Evolutionary conservation across 768 basidiomycete species (phyloP).

Genomic region (Mycena indigotica): DNA sequence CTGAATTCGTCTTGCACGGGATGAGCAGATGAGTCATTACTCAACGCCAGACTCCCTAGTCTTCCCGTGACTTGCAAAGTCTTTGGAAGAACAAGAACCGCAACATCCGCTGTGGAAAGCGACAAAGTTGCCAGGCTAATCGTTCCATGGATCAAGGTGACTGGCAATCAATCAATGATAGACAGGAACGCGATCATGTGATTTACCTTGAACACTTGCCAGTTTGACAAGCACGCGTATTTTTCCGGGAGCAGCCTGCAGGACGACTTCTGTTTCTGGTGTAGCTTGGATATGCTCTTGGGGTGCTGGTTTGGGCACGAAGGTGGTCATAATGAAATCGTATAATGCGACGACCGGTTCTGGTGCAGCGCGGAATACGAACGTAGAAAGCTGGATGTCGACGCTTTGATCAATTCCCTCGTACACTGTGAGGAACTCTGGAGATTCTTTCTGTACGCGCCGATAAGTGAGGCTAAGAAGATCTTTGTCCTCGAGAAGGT

Average conservation of each 20-base stretch:
- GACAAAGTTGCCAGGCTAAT: conserved; percentile 81
- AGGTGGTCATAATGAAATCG: conserved; percentile 97
- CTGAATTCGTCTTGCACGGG: conserved; percentile 70
- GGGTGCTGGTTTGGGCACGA: conserved; percentile 57
- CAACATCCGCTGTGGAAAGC: conserved; percentile 87
- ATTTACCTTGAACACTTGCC: conserved; percentile 77
- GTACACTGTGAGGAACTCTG: conserved; percentile 77
- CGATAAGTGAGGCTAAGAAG: conserved; percentile 79
- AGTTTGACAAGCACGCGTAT: conserved; percentile 83
- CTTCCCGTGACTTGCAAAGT: conserved; percentile 79
- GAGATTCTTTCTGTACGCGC: conserved; percentile 80
- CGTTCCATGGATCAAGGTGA: conserved; percentile 73
- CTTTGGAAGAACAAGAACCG: conserved; percentile 68
- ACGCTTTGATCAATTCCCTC: conserved; percentile 89
- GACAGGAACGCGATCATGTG: conserved; percentile 2
- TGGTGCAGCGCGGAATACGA: conserved; percentile 85
- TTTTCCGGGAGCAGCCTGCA: conserved; percentile 44
- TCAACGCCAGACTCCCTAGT: conserved; percentile 80
- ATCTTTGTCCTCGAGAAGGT: conserved; percentile 51
- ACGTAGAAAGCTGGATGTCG: conserved; percentile 85
- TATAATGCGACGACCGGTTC: conserved; percentile 90
- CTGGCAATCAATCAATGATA: conserved; percentile 38
- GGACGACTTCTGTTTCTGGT: conserved; percentile 11
- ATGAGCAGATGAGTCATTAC: conserved; percentile 63
- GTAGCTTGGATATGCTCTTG: conserved; percentile 9